phyloP scores from a whole-genome alignment of 75 land plant species.

The Pinus albicaulis region DNA sequence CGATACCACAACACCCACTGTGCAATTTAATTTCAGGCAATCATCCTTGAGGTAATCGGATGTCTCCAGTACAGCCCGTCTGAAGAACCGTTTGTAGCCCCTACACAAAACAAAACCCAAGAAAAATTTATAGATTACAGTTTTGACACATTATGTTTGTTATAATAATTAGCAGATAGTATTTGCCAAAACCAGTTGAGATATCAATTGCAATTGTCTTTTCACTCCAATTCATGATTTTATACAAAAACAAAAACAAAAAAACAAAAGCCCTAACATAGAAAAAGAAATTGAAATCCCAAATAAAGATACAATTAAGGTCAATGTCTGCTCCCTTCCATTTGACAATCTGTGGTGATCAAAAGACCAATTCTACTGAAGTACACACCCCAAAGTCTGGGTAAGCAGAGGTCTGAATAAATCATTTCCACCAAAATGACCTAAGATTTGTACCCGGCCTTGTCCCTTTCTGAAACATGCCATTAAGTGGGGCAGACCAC shows the following conservation, averaged over 20 bases:
- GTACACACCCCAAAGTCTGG: too few species aligned
- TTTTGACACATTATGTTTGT: background rate
- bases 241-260: too few species aligned
- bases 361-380: too few species aligned
- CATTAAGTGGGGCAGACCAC: too few species aligned
- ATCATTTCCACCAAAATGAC: background rate
- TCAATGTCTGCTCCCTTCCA: background rate
- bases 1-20: conserved; percentile 98
- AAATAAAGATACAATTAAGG: background rate
- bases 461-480: too few species aligned
- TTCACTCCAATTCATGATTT: background rate
- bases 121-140: background rate
- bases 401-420: too few species aligned
- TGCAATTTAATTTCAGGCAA: conserved; percentile 90
- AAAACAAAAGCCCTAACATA: background rate
- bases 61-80: conserved; percentile 73
- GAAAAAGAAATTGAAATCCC: background rate
- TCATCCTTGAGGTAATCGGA: conserved; percentile 93
- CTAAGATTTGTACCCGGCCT: background rate
- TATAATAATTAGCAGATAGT: background rate
- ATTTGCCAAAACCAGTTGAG: background rate
- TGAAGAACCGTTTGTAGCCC: conserved; percentile 98
- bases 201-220: background rate
- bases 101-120: conserved; percentile 22
- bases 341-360: too few species aligned